Base-by-base conservation (phyloP, 208 protist species). In the Trypanosomatidae sp. region DNA sequence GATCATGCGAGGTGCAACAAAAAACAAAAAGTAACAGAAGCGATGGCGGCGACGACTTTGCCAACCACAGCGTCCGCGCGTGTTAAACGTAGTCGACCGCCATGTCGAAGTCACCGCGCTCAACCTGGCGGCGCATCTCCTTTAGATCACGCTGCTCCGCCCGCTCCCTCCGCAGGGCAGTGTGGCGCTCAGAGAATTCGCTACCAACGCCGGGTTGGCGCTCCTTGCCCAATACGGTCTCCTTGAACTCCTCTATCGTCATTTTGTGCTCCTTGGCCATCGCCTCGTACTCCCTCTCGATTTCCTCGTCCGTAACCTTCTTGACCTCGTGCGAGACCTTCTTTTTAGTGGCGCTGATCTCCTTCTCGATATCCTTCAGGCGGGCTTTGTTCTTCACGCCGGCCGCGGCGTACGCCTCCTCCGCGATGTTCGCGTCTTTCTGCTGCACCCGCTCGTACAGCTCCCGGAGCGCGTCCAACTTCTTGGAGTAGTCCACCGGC, bases 301-400 rank as follows among this genome's bases (percentile, higher is more conserved):
- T 79, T 58, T 84, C 69, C n/a, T 85, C 77, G 30, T 85, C 71
- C 15, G 84, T 73, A 44, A 87, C 75, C 73, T 84, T 87, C 80
- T 97, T 96, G 41, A 89, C 85, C 56, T 70, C 62, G 30, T 72
- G 41, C 9, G 82, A 92, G 5, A 94, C 86, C 69, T 84, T 88
- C 65, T 91, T 89, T 72, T 94, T 92, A 25, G 79, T 66, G 17
- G 69, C 66, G 78, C 87, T 82, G 68, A 97, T 88, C 76, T 97
- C 86, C 83, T 92, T 95, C 75, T 98, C 92, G 19, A 98, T 87
- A 62, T 97, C 95, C 85, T 98, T 98, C 55, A 98, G 62, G 58
- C 92, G 92, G 25, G 86, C 79, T 62, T 92, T 92, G 65, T 81
- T 69, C 74, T 91, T 94, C 64, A 97, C 60, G 28, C 89, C 90